A percentile compares a stretch with the other conserved stretches of the same genome.
phyloP scores from a whole-genome alignment of 2,329 filamentous ascomycete species.

The Monosporascus sp. region DNA sequence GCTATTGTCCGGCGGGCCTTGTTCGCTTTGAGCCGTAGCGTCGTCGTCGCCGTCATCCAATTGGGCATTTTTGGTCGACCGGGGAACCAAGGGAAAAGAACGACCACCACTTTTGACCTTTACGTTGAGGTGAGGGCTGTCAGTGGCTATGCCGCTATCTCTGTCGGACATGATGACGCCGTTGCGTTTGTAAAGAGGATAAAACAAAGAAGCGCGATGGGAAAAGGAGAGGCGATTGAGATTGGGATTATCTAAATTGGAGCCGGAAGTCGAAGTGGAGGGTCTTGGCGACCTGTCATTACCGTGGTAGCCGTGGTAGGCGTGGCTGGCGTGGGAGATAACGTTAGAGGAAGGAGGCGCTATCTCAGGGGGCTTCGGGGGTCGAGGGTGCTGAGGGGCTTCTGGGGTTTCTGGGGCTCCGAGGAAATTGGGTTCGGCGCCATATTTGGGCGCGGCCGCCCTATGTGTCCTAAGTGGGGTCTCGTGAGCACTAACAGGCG shows the following conservation, averaged over 20 bases:
- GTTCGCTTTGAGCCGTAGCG: too few relatives aligned
- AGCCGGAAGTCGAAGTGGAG: not conserved
- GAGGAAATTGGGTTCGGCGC: not conserved
- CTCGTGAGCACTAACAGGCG: too few relatives aligned
- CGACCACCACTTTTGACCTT: constrained; percentile 13
- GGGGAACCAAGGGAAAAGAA: constrained; percentile 22
- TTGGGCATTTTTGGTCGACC: constrained; percentile 10
- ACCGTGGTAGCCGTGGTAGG: not conserved
- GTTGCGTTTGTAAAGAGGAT: constrained; percentile 13
- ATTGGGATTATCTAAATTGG: not conserved
- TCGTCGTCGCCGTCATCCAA: constrained; percentile 3
- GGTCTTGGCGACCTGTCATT: constrained; percentile 3
- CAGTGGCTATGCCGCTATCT: constrained; percentile 12
- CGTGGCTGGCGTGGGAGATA: too few relatives aligned
- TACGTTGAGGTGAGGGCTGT: constrained; percentile 2
- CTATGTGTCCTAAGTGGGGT: too few relatives aligned
- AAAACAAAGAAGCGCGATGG: not conserved
- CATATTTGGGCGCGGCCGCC: too few relatives aligned
- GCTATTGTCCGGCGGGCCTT: not conserved
- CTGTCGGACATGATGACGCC: constrained; percentile 20
- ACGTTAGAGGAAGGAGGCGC: too few relatives aligned
- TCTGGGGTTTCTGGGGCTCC: not conserved
- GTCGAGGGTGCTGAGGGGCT: not conserved
- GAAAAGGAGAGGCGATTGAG: not conserved
- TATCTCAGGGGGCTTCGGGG: too few relatives aligned